Percentiles rank a stretch among this genome's conserved stretches.
phyloP scores from a whole-genome alignment of 1,139 yeast genomes.

The Hemisphaericaspora lyxosophila region DNA sequence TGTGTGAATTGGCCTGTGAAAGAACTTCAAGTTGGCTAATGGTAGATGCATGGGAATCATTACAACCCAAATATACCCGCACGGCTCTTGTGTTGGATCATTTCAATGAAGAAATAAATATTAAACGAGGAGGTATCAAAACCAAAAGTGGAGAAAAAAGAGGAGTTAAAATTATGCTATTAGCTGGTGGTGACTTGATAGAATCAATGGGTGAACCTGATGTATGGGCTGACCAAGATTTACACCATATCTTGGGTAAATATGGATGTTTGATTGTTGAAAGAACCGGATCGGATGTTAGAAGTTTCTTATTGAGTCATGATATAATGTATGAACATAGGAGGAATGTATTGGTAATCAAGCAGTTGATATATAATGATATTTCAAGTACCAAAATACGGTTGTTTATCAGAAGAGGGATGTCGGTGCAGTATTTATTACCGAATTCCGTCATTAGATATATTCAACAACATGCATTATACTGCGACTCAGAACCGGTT shows the following conservation, averaged over 20 bases:
- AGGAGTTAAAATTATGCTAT: conserved; percentile 91
- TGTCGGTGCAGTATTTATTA: conserved; percentile 92
- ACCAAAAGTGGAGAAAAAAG: conserved; percentile 71
- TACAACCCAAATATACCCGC: conserved; percentile 87
- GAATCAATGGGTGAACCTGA: conserved; percentile 99
- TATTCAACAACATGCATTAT: conserved; percentile 86
- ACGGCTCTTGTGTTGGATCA: conserved; percentile 96
- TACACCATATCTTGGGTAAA: conserved; percentile 91
- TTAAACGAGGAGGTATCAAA: conserved; percentile 82
- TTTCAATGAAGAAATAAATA: conserved; percentile 91
- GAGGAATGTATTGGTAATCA: conserved; percentile 87
- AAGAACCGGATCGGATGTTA: conserved; percentile 93
- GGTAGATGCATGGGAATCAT: conserved; percentile 99
- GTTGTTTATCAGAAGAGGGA: conserved; percentile 85
- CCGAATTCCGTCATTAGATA: conserved; percentile 95
- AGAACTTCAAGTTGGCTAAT: conserved; percentile 95
- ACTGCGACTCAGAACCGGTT: conserved; percentile 89
- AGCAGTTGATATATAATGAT: conserved; percentile 93
- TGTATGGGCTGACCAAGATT: conserved; percentile 96
- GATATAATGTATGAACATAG: conserved; percentile 97
- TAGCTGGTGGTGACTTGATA: conserved; percentile 97
- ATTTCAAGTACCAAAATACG: conserved; percentile 94
- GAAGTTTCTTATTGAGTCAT: conserved; percentile 86
- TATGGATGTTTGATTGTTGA: conserved; percentile 97
- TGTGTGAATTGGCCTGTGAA: conserved; percentile 98